Percentiles rank a stretch among this genome's conserved stretches.
phyloP scores from a whole-genome alignment of 345 rosid species.

The Clausena lansium region DNA sequence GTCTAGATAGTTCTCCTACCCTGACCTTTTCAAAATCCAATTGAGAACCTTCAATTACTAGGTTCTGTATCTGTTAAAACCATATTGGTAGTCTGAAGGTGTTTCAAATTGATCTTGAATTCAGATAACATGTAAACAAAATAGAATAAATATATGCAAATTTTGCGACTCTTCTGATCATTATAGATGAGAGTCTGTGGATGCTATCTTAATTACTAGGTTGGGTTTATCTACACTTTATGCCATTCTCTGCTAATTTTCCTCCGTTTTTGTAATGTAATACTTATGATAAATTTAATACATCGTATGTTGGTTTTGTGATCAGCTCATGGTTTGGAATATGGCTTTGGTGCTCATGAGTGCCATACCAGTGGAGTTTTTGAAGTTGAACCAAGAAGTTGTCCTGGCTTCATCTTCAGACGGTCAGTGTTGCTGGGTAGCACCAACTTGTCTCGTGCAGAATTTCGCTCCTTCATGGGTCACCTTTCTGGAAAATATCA shows the following conservation, averaged over 20 bases:
- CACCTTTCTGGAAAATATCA: conserved; percentile 66
- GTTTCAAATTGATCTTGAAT: background rate
- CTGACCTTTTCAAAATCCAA: background rate
- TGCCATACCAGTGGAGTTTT: conserved; percentile 79
- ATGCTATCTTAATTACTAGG: background rate
- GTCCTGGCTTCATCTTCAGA: conserved; percentile 92
- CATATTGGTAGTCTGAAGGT: background rate
- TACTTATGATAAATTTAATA: conserved; percentile 11
- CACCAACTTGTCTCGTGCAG: conserved; percentile 62
- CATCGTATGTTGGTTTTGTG: conserved; percentile 16
- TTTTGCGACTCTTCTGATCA: background rate
- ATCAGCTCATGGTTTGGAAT: conserved; percentile 82
- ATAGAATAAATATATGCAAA: background rate
- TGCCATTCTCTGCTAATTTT: background rate
- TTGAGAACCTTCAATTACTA: no score
- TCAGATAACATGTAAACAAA: background rate
- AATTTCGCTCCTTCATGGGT: conserved; percentile 79
- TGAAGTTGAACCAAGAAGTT: conserved; percentile 87
- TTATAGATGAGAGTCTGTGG: background rate
- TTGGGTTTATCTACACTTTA: background rate
- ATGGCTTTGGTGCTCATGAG: conserved; percentile 94
- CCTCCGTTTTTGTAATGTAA: background rate
- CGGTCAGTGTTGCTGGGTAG: conserved; percentile 75
- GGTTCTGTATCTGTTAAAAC: background rate
- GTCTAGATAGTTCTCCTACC: background rate